Base-by-base conservation (phyloP, 345 rosid species). In the rapeseed (Brassica napus) region DNA sequence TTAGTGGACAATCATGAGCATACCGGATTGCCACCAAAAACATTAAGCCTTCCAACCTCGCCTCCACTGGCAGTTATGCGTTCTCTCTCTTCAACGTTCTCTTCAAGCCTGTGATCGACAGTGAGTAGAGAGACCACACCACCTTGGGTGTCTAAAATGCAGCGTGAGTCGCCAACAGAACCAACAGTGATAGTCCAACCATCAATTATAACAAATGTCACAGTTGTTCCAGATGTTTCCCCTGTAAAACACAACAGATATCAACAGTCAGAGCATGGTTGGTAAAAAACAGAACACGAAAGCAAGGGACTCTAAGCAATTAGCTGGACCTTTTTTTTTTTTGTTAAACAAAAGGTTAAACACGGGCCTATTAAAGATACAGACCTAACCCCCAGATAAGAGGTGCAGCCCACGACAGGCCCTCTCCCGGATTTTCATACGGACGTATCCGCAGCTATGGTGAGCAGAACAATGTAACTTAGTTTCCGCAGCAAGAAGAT, bases 51-150 rank as follows among this genome's bases (percentile, higher is more conserved):
- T 82, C 99, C 99, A 18, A 96, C 99, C 89, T 96, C 98, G 76
- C 99, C 99, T 10, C 99, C 99, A 82, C 99, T 96, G 68, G 99
- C 99, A 83, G 98, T 96, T 79, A 96, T 91, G 63, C 99, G 98
- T 84, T 93, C 98, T 82, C 99, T 88, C 87, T 96, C 99, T 86
- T 92, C 98, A 15, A 32, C 97, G 85, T 96, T 96, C 84, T 96
- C 99, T 84, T 96, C 99, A 11, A 96, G 87, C 85, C 99, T 88
- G 78, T 96, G 99, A 84, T 96, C 99, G 49, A 93, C 99, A 5
- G 99, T 96, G 83, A 96, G 84, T 2, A 96, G 94, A 71, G 99
- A 93, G 61, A 96, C 95, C 65, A 92, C 87, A 60, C 98, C 99
- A 26, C 94, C 97, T 78, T 92, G 97, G 60, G 97, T 89, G 78